These are phyloP conservation scores for Eutrema yunnanense DNA, from an alignment of 345 rosid genomes.

Conservation along the genomic window DNA sequence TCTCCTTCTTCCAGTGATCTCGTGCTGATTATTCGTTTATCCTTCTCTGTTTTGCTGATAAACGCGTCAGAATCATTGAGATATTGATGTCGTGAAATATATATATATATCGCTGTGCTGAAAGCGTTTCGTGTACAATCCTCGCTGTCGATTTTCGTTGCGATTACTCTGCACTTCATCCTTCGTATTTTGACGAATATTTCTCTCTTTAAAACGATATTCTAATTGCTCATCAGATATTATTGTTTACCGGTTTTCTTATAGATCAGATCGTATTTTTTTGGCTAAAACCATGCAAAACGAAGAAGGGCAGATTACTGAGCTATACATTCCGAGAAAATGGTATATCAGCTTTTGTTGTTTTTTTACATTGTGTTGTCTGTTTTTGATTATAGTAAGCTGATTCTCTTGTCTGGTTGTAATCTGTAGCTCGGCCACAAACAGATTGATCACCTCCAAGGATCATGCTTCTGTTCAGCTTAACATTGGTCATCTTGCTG, in stretches of 20 bases:
- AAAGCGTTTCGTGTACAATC: background rate
- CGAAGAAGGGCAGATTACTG: conserved; percentile 83
- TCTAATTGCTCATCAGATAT: background rate
- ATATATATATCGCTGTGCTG: background rate
- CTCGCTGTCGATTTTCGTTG: background rate
- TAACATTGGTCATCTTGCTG: conserved; percentile 61
- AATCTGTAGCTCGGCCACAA: conserved; percentile 57
- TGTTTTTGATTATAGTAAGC: background rate
- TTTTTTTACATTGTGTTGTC: background rate
- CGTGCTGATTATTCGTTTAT: background rate
- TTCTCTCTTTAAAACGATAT: background rate
- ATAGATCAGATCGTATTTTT: background rate
- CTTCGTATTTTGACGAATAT: background rate
- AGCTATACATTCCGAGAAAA: conserved; percentile 90
- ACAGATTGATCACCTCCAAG: conserved; percentile 66
- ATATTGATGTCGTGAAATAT: background rate
- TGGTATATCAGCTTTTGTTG: conserved; percentile 35
- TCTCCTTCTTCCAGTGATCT: background rate
- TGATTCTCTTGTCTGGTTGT: background rate
- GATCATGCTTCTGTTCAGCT: conserved; percentile 71
- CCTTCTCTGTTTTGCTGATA: background rate
- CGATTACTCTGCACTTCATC: background rate
- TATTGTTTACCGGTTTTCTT: background rate
- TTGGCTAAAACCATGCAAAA: conserved; percentile 57
- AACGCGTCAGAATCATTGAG: background rate